Conservation (phyloP, 1,284 basidiomycete genomes). For the Quambalaria eucalypti region DNA sequence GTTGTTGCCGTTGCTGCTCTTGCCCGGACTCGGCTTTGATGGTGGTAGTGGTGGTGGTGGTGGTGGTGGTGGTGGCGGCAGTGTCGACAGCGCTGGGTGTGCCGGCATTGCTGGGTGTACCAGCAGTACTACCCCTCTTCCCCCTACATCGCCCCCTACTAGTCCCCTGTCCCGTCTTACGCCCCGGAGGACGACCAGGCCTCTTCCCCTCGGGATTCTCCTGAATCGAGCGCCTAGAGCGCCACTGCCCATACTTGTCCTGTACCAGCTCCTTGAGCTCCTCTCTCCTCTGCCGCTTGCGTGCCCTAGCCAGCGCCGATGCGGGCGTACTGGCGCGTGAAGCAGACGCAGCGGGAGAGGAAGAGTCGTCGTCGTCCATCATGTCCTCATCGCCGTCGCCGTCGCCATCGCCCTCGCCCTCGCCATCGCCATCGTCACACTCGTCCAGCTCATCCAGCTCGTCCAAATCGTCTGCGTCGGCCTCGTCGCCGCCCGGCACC, state of each 20-base stretch:
- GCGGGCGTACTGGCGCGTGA: background rate
- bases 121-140: background rate
- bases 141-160: too few relatives aligned
- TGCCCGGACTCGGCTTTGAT: too few relatives aligned
- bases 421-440: too few relatives aligned
- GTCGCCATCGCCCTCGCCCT: background rate
- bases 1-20: background rate
- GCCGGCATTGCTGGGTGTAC: background rate
- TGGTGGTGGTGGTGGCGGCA: constrained; percentile 2
- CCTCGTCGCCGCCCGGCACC: too few relatives aligned
- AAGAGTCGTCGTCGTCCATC: background rate
- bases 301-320: too few relatives aligned
- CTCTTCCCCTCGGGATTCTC: constrained; percentile 24
- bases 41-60: constrained; percentile 2
- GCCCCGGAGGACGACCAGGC: constrained; percentile 25
- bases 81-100: constrained; percentile 4
- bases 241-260: constrained; percentile 24
- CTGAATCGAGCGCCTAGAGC: constrained; percentile 25
- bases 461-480: too few relatives aligned
- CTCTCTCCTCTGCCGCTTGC: background rate
- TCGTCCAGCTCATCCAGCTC: too few relatives aligned
- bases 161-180: constrained; percentile 7
- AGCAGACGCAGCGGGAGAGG: background rate
- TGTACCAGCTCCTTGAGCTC: constrained; percentile 7
- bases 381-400: background rate